Conservation (phyloP, 139 green algal genomes). For the Deuterostichococcus epilithicus region DNA sequence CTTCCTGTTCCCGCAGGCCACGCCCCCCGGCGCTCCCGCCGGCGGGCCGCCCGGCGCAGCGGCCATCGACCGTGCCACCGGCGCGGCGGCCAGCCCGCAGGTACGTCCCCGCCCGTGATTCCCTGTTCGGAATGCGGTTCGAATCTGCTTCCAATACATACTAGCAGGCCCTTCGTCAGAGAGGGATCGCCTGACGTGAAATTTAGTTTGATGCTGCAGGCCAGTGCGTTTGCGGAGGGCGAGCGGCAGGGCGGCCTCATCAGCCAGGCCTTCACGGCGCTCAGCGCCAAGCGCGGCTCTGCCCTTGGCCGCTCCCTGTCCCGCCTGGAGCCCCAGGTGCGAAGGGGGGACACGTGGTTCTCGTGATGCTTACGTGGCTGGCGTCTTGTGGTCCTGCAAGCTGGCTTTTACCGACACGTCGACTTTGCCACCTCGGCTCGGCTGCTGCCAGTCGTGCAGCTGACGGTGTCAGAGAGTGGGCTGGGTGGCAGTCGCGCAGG, state of each 20-base stretch:
- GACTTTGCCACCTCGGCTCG: background rate
- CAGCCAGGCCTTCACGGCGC: slow-evolving; percentile 52
- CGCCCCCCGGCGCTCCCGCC: background rate
- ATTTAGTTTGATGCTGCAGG: slow-evolving; percentile 6
- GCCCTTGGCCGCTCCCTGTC: slow-evolving; percentile 7
- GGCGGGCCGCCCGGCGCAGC: background rate
- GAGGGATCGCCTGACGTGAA: no score
- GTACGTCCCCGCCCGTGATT: no score
- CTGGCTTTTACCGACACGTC: no score
- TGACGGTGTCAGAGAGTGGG: no score
- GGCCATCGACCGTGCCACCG: background rate
- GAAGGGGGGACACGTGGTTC: no score
- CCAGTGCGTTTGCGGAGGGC: background rate
- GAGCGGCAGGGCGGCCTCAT: slow-evolving; percentile 44
- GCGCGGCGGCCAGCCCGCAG: background rate
- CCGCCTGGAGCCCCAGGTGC: slow-evolving; percentile 14
- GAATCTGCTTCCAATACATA: no score
- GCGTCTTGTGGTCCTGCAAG: background rate
- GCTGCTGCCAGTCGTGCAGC: background rate
- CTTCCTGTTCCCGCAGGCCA: slow-evolving; percentile 54
- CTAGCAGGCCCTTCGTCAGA: no score
- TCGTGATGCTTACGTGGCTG: no score
- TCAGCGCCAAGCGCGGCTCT: slow-evolving; percentile 30
- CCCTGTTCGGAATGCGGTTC: no score
- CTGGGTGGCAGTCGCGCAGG: no score